phyloP scores from a whole-genome alignment of 108 stramenopile genomes.

The Skeletonema costatum region DNA sequence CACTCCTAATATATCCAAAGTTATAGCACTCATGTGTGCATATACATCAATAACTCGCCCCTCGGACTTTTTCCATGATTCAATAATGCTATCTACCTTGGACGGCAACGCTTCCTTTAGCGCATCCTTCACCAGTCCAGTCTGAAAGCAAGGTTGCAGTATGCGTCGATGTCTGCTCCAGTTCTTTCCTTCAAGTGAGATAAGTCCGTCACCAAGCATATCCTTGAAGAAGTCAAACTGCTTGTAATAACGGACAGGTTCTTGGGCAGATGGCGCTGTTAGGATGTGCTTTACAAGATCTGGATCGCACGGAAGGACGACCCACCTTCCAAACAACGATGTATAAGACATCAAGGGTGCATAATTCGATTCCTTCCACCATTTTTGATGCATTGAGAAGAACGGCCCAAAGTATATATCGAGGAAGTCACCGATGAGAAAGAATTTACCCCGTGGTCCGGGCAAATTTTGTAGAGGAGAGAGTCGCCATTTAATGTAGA shows the following conservation, averaged over 20 bases:
- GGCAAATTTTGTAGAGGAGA: constrained; percentile 9
- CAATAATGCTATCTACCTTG: constrained; percentile 19
- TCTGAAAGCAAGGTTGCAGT: constrained; percentile 53
- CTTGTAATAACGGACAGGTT: constrained; percentile 36
- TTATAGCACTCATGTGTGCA: constrained; percentile 46
- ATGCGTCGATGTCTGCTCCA: constrained; percentile 59
- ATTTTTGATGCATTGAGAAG: constrained; percentile 29
- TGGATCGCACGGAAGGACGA: constrained; percentile 31
- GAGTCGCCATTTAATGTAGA: not conserved
- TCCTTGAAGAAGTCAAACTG: constrained; percentile 9
- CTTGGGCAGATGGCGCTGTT: constrained; percentile 28
- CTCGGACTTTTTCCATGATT: constrained; percentile 41
- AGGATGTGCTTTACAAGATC: constrained; percentile 37
- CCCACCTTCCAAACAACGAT: constrained; percentile 21
- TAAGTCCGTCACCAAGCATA: constrained; percentile 45
- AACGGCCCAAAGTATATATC: constrained; percentile 30
- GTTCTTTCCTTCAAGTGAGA: constrained; percentile 50
- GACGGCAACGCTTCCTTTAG: constrained; percentile 26
- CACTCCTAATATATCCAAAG: constrained; percentile 55
- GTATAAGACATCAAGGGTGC: constrained; percentile 42
- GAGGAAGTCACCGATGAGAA: constrained; percentile 30
- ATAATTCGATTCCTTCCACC: constrained; percentile 43
- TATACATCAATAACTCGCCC: constrained; percentile 44
- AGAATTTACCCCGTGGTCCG: constrained; percentile 15
- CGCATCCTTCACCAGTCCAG: constrained; percentile 23